These are phyloP conservation scores for Neoboletus subvelutipes DNA, from an alignment of 768 basidiomycete species.

Conservation along the genomic window DNA sequence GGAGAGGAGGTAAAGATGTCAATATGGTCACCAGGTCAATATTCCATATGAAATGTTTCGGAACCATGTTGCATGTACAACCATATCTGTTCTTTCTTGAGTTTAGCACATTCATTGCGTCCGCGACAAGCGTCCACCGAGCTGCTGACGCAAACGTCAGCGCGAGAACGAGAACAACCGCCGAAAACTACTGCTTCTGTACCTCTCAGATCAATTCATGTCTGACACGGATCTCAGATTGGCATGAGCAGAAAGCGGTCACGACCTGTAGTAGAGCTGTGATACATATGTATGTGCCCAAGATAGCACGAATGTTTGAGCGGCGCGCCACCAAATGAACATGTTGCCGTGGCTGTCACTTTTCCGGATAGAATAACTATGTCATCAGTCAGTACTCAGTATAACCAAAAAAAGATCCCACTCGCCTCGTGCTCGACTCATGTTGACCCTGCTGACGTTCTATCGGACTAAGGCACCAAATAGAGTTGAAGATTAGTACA, in stretches of 20 bases:
- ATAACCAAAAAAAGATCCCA: neutral
- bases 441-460: neutral
- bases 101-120: neutral
- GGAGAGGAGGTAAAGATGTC: neutral
- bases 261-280: neutral
- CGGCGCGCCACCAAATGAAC: neutral
- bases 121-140: neutral
- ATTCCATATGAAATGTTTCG: too few relatives aligned
- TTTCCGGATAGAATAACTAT: too few relatives aligned
- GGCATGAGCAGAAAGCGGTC: neutral
- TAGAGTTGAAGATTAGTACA: slow-evolving; percentile 4
- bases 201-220: neutral
- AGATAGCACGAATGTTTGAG: neutral
- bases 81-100: too few relatives aligned
- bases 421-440: neutral
- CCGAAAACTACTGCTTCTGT: neutral
- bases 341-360: neutral
- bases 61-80: neutral
- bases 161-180: neutral
- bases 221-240: neutral
- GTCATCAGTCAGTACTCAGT: neutral
- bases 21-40: neutral
- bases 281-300: neutral
- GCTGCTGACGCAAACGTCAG: neutral
- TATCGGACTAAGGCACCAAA: neutral